These are phyloP conservation scores for Quercus engelmannii DNA, from an alignment of 306 rosid species.

Conservation along the genomic window DNA sequence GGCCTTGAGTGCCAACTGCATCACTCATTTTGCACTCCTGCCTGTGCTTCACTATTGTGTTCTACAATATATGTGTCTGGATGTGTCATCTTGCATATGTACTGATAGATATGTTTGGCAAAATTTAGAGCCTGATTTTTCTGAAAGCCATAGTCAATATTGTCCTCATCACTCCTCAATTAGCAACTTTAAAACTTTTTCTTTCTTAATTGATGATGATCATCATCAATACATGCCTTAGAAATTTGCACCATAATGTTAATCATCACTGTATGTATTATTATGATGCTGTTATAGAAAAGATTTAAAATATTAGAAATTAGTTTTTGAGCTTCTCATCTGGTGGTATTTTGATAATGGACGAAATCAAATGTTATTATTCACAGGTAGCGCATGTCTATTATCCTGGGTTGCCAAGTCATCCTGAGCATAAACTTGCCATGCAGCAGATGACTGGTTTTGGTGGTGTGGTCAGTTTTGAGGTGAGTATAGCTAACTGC, in stretches of 20 bases:
- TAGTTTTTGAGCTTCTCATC: constrained; percentile 1
- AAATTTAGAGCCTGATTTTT: no score
- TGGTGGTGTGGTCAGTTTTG: constrained; percentile 96
- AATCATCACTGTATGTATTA: background rate
- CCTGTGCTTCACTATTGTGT: background rate
- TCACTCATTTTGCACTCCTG: background rate
- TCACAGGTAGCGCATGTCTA: constrained; percentile 81
- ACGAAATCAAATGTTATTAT: constrained; percentile 17
- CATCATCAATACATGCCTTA: background rate
- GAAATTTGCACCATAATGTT: background rate
- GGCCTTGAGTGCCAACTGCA: no score
- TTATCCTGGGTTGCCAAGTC: constrained; percentile 89
- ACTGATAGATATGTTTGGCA: background rate
- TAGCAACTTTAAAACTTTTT: background rate
- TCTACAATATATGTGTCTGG: background rate
- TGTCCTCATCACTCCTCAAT: background rate
- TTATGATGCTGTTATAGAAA: background rate
- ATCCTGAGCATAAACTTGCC: constrained; percentile 93
- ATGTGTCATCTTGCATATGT: background rate
- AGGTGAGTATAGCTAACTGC: constrained; percentile 43
- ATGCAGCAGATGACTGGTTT: constrained; percentile 94
- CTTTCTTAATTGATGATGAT: background rate
- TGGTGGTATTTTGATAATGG: constrained; percentile 7
- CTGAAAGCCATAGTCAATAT: background rate
- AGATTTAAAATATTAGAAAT: background rate